Percentiles rank a stretch among this genome's conserved stretches.
Conservation (phyloP, 768 basidiomycete genomes). For the Phylloporus sp. region DNA sequence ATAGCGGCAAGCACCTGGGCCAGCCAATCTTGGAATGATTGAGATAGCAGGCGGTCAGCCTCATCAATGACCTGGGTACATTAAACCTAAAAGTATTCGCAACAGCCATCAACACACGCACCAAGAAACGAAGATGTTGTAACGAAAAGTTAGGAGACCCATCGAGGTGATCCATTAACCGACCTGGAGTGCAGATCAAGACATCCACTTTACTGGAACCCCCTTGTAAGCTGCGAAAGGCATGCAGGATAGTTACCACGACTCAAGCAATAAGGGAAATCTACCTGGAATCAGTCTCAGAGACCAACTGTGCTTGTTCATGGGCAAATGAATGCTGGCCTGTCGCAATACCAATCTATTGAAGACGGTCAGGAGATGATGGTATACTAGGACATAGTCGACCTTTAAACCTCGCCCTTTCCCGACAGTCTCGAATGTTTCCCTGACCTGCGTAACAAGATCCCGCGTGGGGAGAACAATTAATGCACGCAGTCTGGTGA, state of each 20-base stretch:
- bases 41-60: slow-evolving; percentile 91
- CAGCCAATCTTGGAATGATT: slow-evolving; percentile 96
- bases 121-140: slow-evolving; percentile 93
- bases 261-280: slow-evolving; percentile 10
- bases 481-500: slow-evolving; percentile 83
- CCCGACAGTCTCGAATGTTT: slow-evolving; percentile 80
- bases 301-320: slow-evolving; percentile 79
- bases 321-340: slow-evolving; percentile 93
- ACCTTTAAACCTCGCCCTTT: slow-evolving; percentile 89
- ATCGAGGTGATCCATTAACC: slow-evolving; percentile 89
- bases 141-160: slow-evolving; percentile 87
- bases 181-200: slow-evolving; percentile 91
- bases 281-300: slow-evolving; percentile 51
- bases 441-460: slow-evolving; percentile 85
- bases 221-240: slow-evolving; percentile 54
- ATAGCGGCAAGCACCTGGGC: slow-evolving; percentile 77
- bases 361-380: slow-evolving; percentile 1
- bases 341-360: slow-evolving; percentile 71
- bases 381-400: background rate
- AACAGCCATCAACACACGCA: slow-evolving; percentile 31
- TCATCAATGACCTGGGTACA: slow-evolving; percentile 83
- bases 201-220: slow-evolving; percentile 92
- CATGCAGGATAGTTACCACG: background rate
- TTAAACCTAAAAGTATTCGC: background rate
- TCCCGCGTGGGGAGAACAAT: slow-evolving; percentile 92